Conservation (phyloP, 148 eudicot species). For the Camellia japonica region DNA sequence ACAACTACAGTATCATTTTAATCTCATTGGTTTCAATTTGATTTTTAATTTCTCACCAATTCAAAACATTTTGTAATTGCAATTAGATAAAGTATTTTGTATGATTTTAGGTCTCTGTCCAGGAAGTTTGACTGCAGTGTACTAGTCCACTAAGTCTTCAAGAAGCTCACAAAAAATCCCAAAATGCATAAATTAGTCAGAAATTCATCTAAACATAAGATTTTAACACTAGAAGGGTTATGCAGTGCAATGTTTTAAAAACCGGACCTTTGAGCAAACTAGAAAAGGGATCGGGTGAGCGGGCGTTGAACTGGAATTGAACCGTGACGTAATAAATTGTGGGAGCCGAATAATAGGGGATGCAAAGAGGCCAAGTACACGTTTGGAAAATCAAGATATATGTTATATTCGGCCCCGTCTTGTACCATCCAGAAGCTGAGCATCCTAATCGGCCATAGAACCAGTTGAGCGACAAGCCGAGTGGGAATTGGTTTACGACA, state of each 20-base stretch:
- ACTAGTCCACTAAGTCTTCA: not conserved
- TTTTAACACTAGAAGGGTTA: conserved; percentile 7
- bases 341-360: too few species aligned
- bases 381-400: too few species aligned
- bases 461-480: too few species aligned
- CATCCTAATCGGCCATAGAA: too few species aligned
- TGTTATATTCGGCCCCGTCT: too few species aligned
- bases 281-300: too few species aligned
- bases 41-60: not conserved
- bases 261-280: too few species aligned
- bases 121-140: not conserved
- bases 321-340: too few species aligned
- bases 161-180: not conserved
- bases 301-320: too few species aligned
- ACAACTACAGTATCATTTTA: not conserved
- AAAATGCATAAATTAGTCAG: not conserved
- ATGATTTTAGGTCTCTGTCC: not conserved
- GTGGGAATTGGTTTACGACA: too few species aligned
- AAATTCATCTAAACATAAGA: not conserved
- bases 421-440: too few species aligned
- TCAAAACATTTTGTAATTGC: not conserved
- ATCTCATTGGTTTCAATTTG: not conserved
- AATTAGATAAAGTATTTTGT: not conserved
- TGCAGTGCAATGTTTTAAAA: not conserved
- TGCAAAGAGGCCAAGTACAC: too few species aligned